These are phyloP conservation scores for Ophiostoma australiae DNA, from an alignment of 2,329 filamentous ascomycete species.

Conservation along the genomic window DNA sequence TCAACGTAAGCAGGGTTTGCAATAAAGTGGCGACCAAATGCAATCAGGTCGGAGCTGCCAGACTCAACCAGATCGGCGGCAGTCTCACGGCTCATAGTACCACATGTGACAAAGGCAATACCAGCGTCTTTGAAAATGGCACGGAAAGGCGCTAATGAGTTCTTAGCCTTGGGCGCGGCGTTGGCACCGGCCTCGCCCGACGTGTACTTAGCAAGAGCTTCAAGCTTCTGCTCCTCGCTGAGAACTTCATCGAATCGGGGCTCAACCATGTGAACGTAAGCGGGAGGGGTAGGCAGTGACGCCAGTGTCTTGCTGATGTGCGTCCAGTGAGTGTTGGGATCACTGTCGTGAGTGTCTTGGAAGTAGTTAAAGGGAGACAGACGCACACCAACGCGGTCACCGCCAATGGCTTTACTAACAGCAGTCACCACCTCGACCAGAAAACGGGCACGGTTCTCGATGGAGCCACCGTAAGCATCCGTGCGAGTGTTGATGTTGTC, in stretches of 20 bases:
- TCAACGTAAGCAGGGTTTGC: slow-evolving; percentile 44
- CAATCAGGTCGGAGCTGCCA: slow-evolving; percentile 32
- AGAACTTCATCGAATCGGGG: slow-evolving; percentile 27
- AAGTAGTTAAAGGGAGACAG: slow-evolving; percentile 52
- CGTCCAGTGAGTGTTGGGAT: slow-evolving; percentile 55
- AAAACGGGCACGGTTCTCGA: slow-evolving; percentile 52
- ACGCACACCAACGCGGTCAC: slow-evolving; percentile 48
- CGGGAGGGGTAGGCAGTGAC: slow-evolving; percentile 35
- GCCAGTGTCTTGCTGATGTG: slow-evolving; percentile 50
- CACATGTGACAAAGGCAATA: slow-evolving; percentile 33
- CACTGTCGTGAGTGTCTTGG: slow-evolving; percentile 54
- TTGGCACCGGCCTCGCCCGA: background rate
- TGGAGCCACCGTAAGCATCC: slow-evolving; percentile 50
- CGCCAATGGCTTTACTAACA: slow-evolving; percentile 47
- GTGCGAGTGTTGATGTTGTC: slow-evolving; percentile 50
- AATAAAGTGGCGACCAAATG: slow-evolving; percentile 42
- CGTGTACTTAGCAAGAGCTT: slow-evolving; percentile 47
- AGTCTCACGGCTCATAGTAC: slow-evolving; percentile 29
- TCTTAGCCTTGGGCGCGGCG: slow-evolving; percentile 14
- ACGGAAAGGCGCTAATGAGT: slow-evolving; percentile 26
- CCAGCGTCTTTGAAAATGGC: slow-evolving; percentile 47
- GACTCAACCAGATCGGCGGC: slow-evolving; percentile 31
- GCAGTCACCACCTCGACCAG: slow-evolving; percentile 49
- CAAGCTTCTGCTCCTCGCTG: slow-evolving; percentile 38
- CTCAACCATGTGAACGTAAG: slow-evolving; percentile 51